Conservation (phyloP, 1,284 basidiomycete species). For the Microbotryomycetes sp. region DNA sequence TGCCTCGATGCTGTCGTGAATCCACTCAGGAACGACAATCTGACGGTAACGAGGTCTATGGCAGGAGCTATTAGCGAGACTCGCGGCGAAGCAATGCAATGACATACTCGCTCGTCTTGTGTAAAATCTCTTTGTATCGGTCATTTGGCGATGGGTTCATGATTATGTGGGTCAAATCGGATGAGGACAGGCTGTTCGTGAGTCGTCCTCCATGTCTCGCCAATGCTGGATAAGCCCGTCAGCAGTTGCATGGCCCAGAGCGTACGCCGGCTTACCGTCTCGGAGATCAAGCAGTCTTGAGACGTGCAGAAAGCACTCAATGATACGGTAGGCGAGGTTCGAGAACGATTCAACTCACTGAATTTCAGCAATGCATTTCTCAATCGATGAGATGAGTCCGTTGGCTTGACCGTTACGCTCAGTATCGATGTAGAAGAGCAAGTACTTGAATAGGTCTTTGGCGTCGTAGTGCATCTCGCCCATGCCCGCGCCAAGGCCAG, state of each 20-base stretch:
- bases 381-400: no score
- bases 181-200: conserved; percentile 55
- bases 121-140: conserved; percentile 11
- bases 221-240: conserved; percentile 44
- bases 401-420: conserved; percentile 60
- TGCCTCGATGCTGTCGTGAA: conserved; percentile 21
- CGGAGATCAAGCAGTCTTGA: conserved; percentile 55
- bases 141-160: conserved; percentile 48
- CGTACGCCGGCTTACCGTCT: conserved; percentile 18
- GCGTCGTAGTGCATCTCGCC: conserved; percentile 6
- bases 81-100: background rate
- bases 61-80: no score
- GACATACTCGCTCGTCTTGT: conserved; percentile 9
- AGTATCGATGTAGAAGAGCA: conserved; percentile 77
- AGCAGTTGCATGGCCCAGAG: background rate
- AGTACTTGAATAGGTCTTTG: conserved; percentile 14
- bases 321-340: no score
- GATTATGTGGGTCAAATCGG: conserved; percentile 74
- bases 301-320: background rate
- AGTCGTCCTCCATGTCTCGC: conserved; percentile 62
- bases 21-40: conserved; percentile 27
- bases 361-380: no score
- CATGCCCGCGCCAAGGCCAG: conserved; percentile 16
- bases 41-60: conserved; percentile 29
- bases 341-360: background rate